Percentiles rank a stretch among this genome's conserved stretches.
phyloP scores from a whole-genome alignment of 768 basidiomycete species.

The Leccinum incarnatum region DNA sequence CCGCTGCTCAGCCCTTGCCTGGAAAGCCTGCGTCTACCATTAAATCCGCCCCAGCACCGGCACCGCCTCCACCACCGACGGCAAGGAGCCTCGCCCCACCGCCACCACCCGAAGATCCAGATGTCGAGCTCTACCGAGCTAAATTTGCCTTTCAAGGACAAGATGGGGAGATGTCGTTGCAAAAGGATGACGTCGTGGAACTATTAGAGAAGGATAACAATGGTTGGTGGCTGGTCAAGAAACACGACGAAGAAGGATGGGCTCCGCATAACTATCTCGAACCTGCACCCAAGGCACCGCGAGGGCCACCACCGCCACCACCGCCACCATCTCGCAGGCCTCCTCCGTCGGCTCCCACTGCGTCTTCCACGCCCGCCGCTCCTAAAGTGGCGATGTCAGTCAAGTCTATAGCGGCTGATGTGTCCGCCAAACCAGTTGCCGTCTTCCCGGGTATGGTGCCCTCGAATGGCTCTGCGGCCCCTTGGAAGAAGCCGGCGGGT shows the following conservation, averaged over 20 bases:
- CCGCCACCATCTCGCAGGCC: slow-evolving; percentile 56
- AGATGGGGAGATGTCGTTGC: slow-evolving; percentile 85
- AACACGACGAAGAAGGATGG: slow-evolving; percentile 83
- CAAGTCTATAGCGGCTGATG: slow-evolving; percentile 52
- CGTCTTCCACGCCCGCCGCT: slow-evolving; percentile 34
- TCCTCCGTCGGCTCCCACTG: slow-evolving; percentile 43
- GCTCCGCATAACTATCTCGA: slow-evolving; percentile 94
- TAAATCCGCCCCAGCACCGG: slow-evolving; percentile 22
- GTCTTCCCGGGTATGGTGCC: slow-evolving; percentile 77
- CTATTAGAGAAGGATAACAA: slow-evolving; percentile 90
- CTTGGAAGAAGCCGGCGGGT: slow-evolving; percentile 64
- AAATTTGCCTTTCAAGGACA: slow-evolving; percentile 94
- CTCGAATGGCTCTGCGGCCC: slow-evolving; percentile 64
- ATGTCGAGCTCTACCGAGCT: slow-evolving; percentile 75
- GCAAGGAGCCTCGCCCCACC: slow-evolving; percentile 48
- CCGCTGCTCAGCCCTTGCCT: slow-evolving; percentile 53
- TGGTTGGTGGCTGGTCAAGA: slow-evolving; percentile 98
- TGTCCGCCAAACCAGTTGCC: slow-evolving; percentile 72
- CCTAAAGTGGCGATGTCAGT: slow-evolving; percentile 35
- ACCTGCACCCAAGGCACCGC: slow-evolving; percentile 64
- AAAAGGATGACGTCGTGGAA: slow-evolving; percentile 91
- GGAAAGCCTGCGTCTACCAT: slow-evolving; percentile 45
- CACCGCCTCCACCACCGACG: slow-evolving; percentile 39
- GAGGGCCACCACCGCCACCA: slow-evolving; percentile 64
- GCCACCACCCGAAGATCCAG: slow-evolving; percentile 57